Conservation (phyloP, 805 yeast genomes). For the Blastobotrys mokoenaii region DNA sequence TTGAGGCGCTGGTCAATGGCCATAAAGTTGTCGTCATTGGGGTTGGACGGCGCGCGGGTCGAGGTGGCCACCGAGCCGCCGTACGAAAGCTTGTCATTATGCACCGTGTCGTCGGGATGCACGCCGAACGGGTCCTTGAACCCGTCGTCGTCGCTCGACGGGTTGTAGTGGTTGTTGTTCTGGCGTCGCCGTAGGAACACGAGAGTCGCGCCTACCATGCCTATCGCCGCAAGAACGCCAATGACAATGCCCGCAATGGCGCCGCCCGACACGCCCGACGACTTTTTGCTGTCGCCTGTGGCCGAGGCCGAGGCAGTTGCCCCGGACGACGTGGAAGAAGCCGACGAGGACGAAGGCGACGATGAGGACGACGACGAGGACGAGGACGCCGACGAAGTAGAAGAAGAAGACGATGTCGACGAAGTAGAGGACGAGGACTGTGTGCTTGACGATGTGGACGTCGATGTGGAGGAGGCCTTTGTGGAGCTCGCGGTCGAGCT, state of each 20-base stretch:
- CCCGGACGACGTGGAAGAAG: constrained; percentile 19
- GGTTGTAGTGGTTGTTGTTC: constrained; percentile 32
- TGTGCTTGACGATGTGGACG: constrained; percentile 15
- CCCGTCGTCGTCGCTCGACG: constrained; percentile 24
- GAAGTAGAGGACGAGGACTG: constrained; percentile 11
- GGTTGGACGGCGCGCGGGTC: neutral
- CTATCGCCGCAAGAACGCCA: constrained; percentile 42
- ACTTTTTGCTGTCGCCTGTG: constrained; percentile 18
- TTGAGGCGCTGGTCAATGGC: constrained; percentile 58
- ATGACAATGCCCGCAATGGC: constrained; percentile 58
- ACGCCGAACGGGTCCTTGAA: constrained; percentile 26
- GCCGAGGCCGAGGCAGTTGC: constrained; percentile 20
- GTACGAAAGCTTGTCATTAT: too few species aligned
- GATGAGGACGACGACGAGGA: constrained; percentile 11
- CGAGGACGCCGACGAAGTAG: constrained; percentile 12
- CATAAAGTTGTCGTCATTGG: constrained; percentile 12
- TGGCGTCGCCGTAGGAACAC: constrained; percentile 38
- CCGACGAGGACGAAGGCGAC: constrained; percentile 12
- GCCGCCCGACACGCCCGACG: constrained; percentile 31
- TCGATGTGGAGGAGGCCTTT: constrained; percentile 14
- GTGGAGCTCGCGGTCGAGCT: constrained; percentile 10
- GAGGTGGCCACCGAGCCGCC: constrained; percentile 1
- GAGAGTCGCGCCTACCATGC: constrained; percentile 33
- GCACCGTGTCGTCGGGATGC: too few species aligned
- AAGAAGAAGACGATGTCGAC: constrained; percentile 10